Evolutionary conservation across 2,329 filamentous ascomycete genomes (phyloP), one percentile per base, ranked within the genome.

Genomic region (Septoria petroselini): DNA sequence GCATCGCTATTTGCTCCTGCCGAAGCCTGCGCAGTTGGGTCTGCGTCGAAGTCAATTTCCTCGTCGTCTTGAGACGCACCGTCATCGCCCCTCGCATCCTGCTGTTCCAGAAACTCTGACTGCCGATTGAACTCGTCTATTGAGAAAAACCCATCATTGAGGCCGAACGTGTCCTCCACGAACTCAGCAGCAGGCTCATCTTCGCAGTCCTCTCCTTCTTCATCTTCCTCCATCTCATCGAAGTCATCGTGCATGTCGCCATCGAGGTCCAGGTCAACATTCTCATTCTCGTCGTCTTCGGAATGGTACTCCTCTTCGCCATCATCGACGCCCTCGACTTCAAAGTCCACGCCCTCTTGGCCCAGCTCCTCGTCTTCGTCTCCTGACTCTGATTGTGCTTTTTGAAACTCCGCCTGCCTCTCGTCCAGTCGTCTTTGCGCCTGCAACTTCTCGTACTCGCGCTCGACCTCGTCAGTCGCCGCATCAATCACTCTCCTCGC

Each of bases 81-180:
- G 60, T 86, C 84, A 58, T 91, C 88, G 21, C 86, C 89, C 56
- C 80, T 78, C 21, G 81, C 80, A 67, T 97, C 91, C 68, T 90
- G 86, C 57, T 88, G 83, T 69, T 98, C 93, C 41, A 96, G 83
- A 65, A 85, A 86, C 63, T 95, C 88, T 1, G 90, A 88, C 66
- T 94, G 88, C 66, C 85, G 88, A 76, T 98, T 98, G 79, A 98
- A 98, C 52, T 94, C 84, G 63, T 97, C 91, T 62, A 98, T 91
- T 12, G 89, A 95, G 73, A 98, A 98, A 73, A 98, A 98, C 4
- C 90, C 91, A 65, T 98, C 93, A 64, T 98, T 97, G 25, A 98
- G 80, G 5, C 90, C 89, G 64, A 93, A 78, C 3, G 83, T 83
- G 63, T 97, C 90, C 60, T 84, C 76, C 7, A 82, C 73, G 52